Evolutionary conservation across 2,329 filamentous ascomycete species (phyloP), one percentile per base, ranked within the genome.

Genomic region (Lachnum nothofagi): DNA sequence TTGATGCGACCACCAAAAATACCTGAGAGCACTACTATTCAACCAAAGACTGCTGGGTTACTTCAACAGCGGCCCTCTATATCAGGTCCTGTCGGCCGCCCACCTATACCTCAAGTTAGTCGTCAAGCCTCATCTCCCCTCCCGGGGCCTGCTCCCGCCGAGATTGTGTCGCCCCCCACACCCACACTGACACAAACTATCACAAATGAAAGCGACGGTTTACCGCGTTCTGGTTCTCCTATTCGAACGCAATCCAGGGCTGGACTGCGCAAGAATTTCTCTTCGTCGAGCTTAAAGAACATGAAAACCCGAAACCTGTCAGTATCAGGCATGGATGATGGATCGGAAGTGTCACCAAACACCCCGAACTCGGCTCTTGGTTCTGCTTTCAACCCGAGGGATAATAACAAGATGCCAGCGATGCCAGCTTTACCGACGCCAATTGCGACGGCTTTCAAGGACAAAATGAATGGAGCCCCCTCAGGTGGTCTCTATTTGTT

Each of bases 401-500:
- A 57, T 66, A 58, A 60, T 61, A 70, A 68, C 40, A 65, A 76
- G 44, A 68, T 79, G 54, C 68, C 77, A 60, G 70, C 77, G 45
- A 67, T 87, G 42, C 81, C 86, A 6, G 71, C 80, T 1, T 64
- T 88, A 20, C 84, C 87, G 8, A 88, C 86, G 2, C 83, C 86
- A 10, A 76, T 83, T 31, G 75, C 78, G 0, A 72, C 80, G 8
- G 75, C 80, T 1, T 86, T 87, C 58, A 73, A 73, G 22, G 79
- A 82, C 10, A 74, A 76, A 40, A 66, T 75, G 49, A 72, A 78
- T 48, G 78, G 77, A 8, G 74, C 77, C 14, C 77, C 76, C 33
- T 74, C 78, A 4, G 84, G 84, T 20, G 88, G 86, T 5, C 72
- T 91, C 48, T 83, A 89, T 63, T 74, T 97, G 1, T 94, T 97